phyloP scores from a whole-genome alignment of 2,329 filamentous ascomycete species.

The Microsporum canis region DNA sequence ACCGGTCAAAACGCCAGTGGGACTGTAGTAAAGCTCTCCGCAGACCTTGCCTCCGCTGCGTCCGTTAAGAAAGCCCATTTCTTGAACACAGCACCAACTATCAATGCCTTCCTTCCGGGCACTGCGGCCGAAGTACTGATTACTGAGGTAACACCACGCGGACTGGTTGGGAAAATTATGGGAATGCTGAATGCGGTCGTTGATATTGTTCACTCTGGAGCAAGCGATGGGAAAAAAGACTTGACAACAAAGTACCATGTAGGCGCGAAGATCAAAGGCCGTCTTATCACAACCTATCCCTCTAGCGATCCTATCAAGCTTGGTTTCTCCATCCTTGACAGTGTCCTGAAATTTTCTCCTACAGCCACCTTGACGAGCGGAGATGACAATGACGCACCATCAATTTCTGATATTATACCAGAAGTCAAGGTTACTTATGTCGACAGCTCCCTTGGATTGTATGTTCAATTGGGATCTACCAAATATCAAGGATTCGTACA shows the following conservation, averaged over 20 bases:
- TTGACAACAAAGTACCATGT: slow-evolving; percentile 69
- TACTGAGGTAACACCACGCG: slow-evolving; percentile 59
- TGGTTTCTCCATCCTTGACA: slow-evolving; percentile 78
- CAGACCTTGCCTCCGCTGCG: slow-evolving; percentile 57
- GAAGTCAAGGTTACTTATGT: slow-evolving; percentile 70
- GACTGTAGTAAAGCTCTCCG: slow-evolving; percentile 77
- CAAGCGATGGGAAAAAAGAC: slow-evolving; percentile 56
- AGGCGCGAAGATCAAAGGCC: slow-evolving; percentile 71
- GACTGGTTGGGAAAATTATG: slow-evolving; percentile 83
- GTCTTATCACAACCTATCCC: slow-evolving; percentile 81
- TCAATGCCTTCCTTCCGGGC: slow-evolving; percentile 83
- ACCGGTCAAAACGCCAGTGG: slow-evolving; percentile 63
- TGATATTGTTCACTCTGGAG: slow-evolving; percentile 78
- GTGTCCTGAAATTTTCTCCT: slow-evolving; percentile 55
- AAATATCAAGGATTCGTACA: slow-evolving; percentile 74
- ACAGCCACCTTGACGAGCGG: slow-evolving; percentile 21
- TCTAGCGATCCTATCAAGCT: slow-evolving; percentile 68
- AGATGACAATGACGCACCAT: slow-evolving; percentile 36
- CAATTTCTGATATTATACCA: slow-evolving; percentile 59
- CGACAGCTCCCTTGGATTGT: slow-evolving; percentile 68
- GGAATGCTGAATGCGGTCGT: slow-evolving; percentile 84
- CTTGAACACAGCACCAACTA: slow-evolving; percentile 66
- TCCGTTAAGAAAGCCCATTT: slow-evolving; percentile 54
- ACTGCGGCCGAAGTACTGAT: slow-evolving; percentile 79
- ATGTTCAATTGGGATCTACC: slow-evolving; percentile 57